Base-by-base conservation (phyloP, 306 rosid genomes). In the Prunus padus region DNA sequence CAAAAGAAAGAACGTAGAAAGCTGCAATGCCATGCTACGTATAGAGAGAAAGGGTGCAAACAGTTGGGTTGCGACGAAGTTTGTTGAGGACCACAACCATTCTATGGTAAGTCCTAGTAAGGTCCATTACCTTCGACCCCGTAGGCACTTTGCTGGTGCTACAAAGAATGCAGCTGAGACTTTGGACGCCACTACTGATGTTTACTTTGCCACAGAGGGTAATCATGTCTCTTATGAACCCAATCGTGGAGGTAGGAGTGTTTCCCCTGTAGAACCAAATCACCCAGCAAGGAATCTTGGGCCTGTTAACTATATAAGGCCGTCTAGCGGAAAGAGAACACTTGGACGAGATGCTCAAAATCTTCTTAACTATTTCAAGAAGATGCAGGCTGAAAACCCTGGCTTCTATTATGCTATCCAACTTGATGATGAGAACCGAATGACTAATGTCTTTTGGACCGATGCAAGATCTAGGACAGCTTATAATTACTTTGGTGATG, bases 321-420 rank as follows among this genome's bases (percentile, higher is more conserved):
- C 88, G 42, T 76, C 70, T 19, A 75, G 77, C 76, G 80, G 44
- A 65, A 89, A 86, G 87, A 86, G 88, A 80, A 87, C 81, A 50
- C 92, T 91, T 30, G 95, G 97, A 76, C 79, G 92, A 81, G 87
- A 91, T 77, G 92, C 97, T 78, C 97, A 91, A 71, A 86, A 82
- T 84, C 89, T 91, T 86, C 77, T 91, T 15, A 80, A 87, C 81
- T 91, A 91, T 81, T 91, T 89, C 79, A 84, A 86, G 84, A 89
- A 87, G 84, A 87, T 89, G 92, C 97, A 91, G 78, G 86, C 91
- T 68, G 84, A 89, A 88, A 89, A 89, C 77, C 91, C 87, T 30
- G 89, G 95, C 64, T 91, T 91, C 80, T 89, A 63, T 80, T 87
- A 91, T 31, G 95, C 95, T 12, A 89, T 91, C 74, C 92, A 89